These are phyloP conservation scores for Coelastrella sp. DNA, from an alignment of 139 green algal genomes.

Conservation along the genomic window DNA sequence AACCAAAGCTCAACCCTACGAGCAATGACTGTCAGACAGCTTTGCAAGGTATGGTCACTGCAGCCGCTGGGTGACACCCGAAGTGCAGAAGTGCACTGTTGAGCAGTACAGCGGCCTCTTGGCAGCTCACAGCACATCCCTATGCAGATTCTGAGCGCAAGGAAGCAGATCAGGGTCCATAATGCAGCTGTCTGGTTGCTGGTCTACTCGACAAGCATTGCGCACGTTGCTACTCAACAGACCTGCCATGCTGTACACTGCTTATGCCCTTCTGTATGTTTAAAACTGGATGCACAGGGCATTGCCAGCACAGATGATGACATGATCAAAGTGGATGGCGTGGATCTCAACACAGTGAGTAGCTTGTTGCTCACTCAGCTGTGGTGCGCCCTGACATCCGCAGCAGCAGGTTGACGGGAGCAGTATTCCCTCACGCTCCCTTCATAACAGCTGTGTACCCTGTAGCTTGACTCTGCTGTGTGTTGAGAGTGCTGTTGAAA, in stretches of 20 bases:
- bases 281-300: background rate
- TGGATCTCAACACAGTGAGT: slow-evolving; percentile 60
- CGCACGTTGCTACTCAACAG: background rate
- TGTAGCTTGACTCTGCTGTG: background rate
- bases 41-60: slow-evolving; percentile 52
- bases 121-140: no score
- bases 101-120: background rate
- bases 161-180: no score
- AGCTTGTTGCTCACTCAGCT: background rate
- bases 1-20: slow-evolving; percentile 61
- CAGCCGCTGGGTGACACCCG: background rate
- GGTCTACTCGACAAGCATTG: no score
- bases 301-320: slow-evolving; percentile 45
- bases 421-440: background rate
- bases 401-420: background rate
- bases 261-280: background rate
- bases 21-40: slow-evolving; percentile 77
- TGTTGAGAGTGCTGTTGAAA: background rate
- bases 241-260: background rate
- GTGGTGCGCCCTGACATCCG: background rate
- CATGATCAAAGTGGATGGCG: slow-evolving; percentile 52
- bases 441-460: background rate
- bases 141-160: no score
- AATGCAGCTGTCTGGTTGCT: no score
- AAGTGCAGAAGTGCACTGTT: background rate